Conservation (phyloP, 495 filamentous ascomycete species). For the Aspergillus conjunctus region DNA sequence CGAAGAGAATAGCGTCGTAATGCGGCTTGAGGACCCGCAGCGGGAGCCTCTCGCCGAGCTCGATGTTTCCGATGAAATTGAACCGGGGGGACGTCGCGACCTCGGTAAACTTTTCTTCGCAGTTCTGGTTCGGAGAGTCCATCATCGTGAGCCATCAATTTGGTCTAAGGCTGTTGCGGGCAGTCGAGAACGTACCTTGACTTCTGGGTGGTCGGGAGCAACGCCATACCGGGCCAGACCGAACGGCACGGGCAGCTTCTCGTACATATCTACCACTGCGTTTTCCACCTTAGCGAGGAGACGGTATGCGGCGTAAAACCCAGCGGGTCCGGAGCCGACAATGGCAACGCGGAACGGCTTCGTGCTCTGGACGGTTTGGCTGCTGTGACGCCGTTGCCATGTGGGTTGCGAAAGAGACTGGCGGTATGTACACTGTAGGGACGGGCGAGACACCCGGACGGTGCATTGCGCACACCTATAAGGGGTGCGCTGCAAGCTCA, state of each 20-base stretch:
- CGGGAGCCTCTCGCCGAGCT: slow-evolving; percentile 73
- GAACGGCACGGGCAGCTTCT: slow-evolving; percentile 88
- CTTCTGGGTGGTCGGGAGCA: slow-evolving; percentile 95
- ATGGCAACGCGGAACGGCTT: slow-evolving; percentile 77
- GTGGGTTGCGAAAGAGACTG: slow-evolving; percentile 11
- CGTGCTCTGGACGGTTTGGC: slow-evolving; percentile 40
- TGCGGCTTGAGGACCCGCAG: slow-evolving; percentile 70
- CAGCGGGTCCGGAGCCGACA: slow-evolving; percentile 92
- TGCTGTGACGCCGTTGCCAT: slow-evolving; percentile 34
- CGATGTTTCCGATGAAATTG: slow-evolving; percentile 88
- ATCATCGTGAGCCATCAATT: neutral
- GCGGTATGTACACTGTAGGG: slow-evolving; percentile 14
- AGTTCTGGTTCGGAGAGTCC: slow-evolving; percentile 63
- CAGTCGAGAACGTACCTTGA: slow-evolving; percentile 68
- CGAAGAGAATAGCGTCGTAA: slow-evolving; percentile 90
- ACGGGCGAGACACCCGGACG: slow-evolving; percentile 20
- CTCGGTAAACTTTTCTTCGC: slow-evolving; percentile 87
- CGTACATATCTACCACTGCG: slow-evolving; percentile 91
- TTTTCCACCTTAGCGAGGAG: slow-evolving; percentile 71
- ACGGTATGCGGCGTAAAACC: slow-evolving; percentile 90
- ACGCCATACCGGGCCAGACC: slow-evolving; percentile 92
- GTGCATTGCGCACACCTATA: slow-evolving; percentile 43
- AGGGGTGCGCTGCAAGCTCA: slow-evolving; percentile 32
- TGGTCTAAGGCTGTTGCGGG: neutral
- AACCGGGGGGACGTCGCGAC: slow-evolving; percentile 80